Evolutionary conservation across 768 basidiomycete species (phyloP), one percentile per base, ranked within the genome.

Genomic region (Pleurotus ostreatus): DNA sequence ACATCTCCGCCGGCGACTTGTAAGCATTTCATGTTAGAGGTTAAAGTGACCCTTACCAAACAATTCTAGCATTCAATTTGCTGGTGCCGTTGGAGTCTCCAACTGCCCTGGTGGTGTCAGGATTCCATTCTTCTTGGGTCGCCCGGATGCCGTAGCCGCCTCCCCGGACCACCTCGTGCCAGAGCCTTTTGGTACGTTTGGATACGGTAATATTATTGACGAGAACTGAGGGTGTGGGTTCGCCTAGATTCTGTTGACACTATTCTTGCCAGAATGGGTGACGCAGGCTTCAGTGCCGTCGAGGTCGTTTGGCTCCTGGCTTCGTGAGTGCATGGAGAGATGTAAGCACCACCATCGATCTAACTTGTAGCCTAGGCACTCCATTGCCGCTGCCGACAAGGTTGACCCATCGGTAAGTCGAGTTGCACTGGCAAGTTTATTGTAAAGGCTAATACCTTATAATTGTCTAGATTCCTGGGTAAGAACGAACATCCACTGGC

Each of bases 91-190:
- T 37, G 74, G 72, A 48, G 64, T 74, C 12, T 62, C 65, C 39
- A 78, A 76, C 52, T 79, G 78, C 57, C 68, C 71, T 2, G 77
- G 77, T 60, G 74, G 74, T n/a, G 77, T 77, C 6, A 70, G 69
- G 16, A 65, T 80, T 18, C 55, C 65, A 13, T 75, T 77, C 68
- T 65, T 76, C 55, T 47, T 72, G 26, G 77, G 79, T 4, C 66
- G 74, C 16, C 68, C 74, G 2, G 46, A 49, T 9, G 66, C 74
- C 8, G 69, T 57, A 11, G 68, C 68, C 2, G 61, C 74, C 1
- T 63, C 71, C 2, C 73, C 71, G 2, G 64, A 66, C 23, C 25
- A 43, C 9, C 60, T 71, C 37, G 64, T 73, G 23, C 70, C 71
- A 2, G 67, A 66, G 26, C 65, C 66, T 8, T 66, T 69, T 51